phyloP scores from a whole-genome alignment of 2,329 filamentous ascomycete species.

The Aplosporella prunicola region DNA sequence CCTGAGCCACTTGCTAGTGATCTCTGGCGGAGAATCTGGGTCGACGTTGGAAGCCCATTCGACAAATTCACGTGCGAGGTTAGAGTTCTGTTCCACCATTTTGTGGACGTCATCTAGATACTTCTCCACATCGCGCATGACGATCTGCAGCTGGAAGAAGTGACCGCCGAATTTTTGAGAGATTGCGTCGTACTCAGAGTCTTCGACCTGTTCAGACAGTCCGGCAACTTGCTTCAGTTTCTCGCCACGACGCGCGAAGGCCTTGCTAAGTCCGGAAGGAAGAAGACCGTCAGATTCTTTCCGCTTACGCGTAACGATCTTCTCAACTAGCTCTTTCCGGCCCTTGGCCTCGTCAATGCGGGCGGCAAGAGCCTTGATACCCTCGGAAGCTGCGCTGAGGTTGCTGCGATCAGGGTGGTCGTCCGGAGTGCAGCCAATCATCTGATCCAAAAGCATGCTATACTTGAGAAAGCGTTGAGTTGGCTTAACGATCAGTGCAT shows the following conservation, averaged over 20 bases:
- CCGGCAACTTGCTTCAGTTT: slow-evolving; percentile 67
- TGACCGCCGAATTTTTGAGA: slow-evolving; percentile 86
- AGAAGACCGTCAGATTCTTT: slow-evolving; percentile 77
- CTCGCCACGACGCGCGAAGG: slow-evolving; percentile 80
- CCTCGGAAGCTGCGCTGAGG: slow-evolving; percentile 63
- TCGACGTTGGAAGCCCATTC: slow-evolving; percentile 60
- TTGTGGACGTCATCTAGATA: slow-evolving; percentile 74
- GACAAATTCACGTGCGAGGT: slow-evolving; percentile 74
- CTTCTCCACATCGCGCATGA: slow-evolving; percentile 86
- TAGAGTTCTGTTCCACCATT: slow-evolving; percentile 73
- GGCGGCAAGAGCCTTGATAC: slow-evolving; percentile 51
- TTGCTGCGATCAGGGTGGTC: slow-evolving; percentile 73
- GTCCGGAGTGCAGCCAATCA: slow-evolving; percentile 67
- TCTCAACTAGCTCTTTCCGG: slow-evolving; percentile 83
- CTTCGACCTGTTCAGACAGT: slow-evolving; percentile 57
- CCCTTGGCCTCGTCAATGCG: slow-evolving; percentile 92
- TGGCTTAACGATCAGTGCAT: slow-evolving; percentile 93
- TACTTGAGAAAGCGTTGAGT: slow-evolving; percentile 94
- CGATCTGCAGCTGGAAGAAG: slow-evolving; percentile 83
- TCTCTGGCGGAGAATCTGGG: slow-evolving; percentile 53
- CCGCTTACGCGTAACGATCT: slow-evolving; percentile 71
- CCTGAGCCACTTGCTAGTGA: slow-evolving; percentile 89
- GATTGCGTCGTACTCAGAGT: slow-evolving; percentile 69
- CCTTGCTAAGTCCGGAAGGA: slow-evolving; percentile 50
- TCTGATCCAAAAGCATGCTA: slow-evolving; percentile 69